Evolutionary conservation across 345 rosid genomes (phyloP).

Genomic region (Eutrema yunnanense): DNA sequence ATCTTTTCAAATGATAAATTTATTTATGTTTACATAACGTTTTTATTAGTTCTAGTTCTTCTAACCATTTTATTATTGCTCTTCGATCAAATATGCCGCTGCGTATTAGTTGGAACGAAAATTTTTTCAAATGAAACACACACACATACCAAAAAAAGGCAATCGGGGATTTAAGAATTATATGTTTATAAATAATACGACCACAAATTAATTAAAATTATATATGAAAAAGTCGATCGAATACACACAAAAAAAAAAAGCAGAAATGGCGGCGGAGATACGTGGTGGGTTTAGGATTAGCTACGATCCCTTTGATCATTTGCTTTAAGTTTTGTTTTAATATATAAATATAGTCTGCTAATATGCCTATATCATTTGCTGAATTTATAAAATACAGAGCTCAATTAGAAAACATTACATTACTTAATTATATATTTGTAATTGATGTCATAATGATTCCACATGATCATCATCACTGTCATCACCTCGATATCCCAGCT

Average conservation of each 20-base stretch:
- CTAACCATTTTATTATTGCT: neutral
- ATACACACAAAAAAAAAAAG: constrained; percentile 8
- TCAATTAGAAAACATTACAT: neutral
- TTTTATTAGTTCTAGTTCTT: neutral
- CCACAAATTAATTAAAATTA: neutral
- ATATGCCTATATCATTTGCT: constrained; percentile 8
- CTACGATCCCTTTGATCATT: constrained; percentile 14
- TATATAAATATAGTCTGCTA: neutral
- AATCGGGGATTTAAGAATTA: neutral
- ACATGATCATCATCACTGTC: constrained; percentile 25
- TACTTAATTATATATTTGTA: neutral
- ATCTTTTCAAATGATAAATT: no score
- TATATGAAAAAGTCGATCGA: constrained; percentile 10
- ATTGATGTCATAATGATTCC: constrained; percentile 25
- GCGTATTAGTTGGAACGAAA: neutral
- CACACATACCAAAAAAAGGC: neutral
- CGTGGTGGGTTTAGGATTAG: constrained; percentile 33
- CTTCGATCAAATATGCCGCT: neutral
- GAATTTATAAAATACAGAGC: neutral
- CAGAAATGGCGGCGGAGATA: constrained; percentile 34
- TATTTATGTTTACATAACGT: neutral
- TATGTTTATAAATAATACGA: neutral
- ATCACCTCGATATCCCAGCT: constrained; percentile 8
- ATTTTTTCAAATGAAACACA: neutral
- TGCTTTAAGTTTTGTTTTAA: constrained; percentile 4